These are phyloP conservation scores for Chaetomium sp. DNA, from an alignment of 2,329 filamentous ascomycete species.

Conservation along the genomic window DNA sequence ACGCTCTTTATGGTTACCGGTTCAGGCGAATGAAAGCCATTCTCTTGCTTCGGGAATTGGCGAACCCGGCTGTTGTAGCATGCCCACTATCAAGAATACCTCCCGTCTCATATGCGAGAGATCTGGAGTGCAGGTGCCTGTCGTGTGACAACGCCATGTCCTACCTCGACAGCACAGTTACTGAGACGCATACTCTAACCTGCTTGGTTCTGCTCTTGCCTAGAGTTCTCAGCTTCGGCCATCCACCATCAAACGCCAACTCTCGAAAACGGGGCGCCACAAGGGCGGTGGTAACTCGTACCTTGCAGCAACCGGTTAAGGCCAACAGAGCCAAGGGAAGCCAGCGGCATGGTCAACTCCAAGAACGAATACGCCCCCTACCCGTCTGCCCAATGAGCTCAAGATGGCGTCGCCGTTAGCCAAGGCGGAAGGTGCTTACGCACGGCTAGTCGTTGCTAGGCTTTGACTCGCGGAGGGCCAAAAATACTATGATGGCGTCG, in stretches of 20 bases:
- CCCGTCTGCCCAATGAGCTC: neutral
- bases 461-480: neutral
- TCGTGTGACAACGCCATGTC: neutral
- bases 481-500: neutral
- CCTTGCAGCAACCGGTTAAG: conserved; percentile 5
- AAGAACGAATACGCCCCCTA: neutral
- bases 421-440: neutral
- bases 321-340: conserved; percentile 2
- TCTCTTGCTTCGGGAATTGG: conserved; percentile 15
- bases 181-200: neutral
- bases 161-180: neutral
- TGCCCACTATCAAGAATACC: conserved; percentile 10
- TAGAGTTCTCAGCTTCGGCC: neutral
- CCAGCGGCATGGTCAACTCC: neutral
- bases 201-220: no score
- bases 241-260: neutral
- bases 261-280: conserved; percentile 1
- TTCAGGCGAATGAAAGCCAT: neutral
- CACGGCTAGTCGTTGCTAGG: neutral
- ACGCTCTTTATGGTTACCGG: neutral
- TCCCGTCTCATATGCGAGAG: conserved; percentile 7
- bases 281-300: neutral
- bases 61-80: conserved; percentile 10
- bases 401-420: neutral
- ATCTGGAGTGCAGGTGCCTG: conserved; percentile 16